A percentile compares a stretch with the other conserved stretches of the same genome.
These are phyloP conservation scores for Dactylellina parvicollis DNA, from an alignment of 2,329 filamentous ascomycete species.

Conservation along the genomic window DNA sequence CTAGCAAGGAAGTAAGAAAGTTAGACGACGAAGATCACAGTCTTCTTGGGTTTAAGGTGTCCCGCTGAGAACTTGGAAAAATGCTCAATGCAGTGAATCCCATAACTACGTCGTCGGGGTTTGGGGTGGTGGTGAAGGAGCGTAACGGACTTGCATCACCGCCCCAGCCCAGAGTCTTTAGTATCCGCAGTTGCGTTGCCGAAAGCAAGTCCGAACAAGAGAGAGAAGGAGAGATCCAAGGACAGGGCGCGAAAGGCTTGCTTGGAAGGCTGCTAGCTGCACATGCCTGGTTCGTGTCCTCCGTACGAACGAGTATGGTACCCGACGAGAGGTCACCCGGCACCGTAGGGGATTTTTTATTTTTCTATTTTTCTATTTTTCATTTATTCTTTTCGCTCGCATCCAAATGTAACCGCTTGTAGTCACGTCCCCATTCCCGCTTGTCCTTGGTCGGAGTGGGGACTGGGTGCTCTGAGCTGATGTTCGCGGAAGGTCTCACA, in stretches of 20 bases:
- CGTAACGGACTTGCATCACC: constrained; percentile 51
- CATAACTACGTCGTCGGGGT: constrained; percentile 7
- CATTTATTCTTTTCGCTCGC: neutral
- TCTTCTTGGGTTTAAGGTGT: constrained; percentile 29
- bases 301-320: neutral
- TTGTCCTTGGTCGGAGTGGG: constrained; percentile 28
- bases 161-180: constrained; percentile 31
- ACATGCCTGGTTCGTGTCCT: constrained; percentile 23
- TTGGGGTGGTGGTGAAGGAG: constrained; percentile 24
- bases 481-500: constrained; percentile 52
- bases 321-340: constrained; percentile 22
- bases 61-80: constrained; percentile 43
- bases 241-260: constrained; percentile 44
- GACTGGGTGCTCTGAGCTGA: constrained; percentile 30
- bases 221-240: constrained; percentile 24
- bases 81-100: constrained; percentile 28
- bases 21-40: constrained; percentile 38
- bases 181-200: constrained; percentile 49
- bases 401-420: constrained; percentile 49
- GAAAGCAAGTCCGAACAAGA: constrained; percentile 40
- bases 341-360: constrained; percentile 17
- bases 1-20: constrained; percentile 50
- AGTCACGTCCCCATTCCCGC: constrained; percentile 19
- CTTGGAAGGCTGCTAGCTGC: constrained; percentile 40
- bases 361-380: too few species aligned